phyloP scores from a whole-genome alignment of 2,329 filamentous ascomycete species.

The Calonectria ilicicola region DNA sequence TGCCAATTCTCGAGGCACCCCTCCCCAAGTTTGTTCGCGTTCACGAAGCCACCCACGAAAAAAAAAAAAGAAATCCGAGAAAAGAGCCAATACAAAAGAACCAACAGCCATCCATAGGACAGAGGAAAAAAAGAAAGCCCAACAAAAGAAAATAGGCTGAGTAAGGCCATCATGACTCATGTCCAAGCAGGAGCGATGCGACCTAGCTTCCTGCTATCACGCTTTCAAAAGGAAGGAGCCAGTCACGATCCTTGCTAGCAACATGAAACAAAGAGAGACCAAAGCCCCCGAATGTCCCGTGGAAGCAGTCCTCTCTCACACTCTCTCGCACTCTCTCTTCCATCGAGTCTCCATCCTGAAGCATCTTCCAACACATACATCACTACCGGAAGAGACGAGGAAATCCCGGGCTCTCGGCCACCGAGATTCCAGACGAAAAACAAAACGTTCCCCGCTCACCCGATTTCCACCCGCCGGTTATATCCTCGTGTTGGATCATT shows the following conservation, averaged over 20 bases:
- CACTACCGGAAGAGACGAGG: not conserved
- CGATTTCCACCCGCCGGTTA: not conserved
- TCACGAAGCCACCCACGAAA: not conserved
- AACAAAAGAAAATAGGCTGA: not conserved
- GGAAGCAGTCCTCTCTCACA: not conserved
- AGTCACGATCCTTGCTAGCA: not conserved
- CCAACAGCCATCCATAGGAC: not conserved
- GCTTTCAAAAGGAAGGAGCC: not conserved
- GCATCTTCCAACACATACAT: not conserved
- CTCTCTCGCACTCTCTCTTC: not conserved
- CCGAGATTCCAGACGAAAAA: constrained; percentile 1
- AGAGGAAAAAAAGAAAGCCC: not conserved
- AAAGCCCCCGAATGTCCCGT: not conserved
- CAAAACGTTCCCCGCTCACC: not conserved
- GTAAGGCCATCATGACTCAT: constrained; percentile 8
- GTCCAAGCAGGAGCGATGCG: not conserved
- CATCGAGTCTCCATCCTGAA: not conserved
- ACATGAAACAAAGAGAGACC: not conserved
- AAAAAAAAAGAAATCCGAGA: not conserved
- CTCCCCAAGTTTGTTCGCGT: not conserved
- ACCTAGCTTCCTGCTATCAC: not conserved
- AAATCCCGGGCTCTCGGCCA: not conserved
- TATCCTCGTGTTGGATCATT: not conserved
- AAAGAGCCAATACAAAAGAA: not conserved
- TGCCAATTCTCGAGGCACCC: not conserved